Evolutionary conservation across 176 grass and related monocot genomes (phyloP), one percentile per base, ranked within the genome.

Genomic region (Alopecurus myosuroides): DNA sequence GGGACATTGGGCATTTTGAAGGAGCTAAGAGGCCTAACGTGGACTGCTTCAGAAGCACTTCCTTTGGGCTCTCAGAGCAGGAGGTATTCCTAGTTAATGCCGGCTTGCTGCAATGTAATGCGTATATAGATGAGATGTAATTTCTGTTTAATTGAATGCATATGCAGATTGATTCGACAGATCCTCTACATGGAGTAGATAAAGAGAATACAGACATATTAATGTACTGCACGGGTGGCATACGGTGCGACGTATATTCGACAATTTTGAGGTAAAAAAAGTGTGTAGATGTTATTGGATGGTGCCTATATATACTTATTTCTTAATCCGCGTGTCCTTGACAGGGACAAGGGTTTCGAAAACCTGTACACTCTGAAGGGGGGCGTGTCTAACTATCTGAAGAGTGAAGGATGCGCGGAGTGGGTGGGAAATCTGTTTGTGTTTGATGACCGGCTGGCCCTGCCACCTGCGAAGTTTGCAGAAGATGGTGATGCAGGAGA

Each of bases 1-100:
- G 96, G 93, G 96, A 98, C 81, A 58, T 98, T 95, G 96, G 96
- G 26, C 93, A 95, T 90, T 98, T 98, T 85, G 85, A 95, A 98
- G 93, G 96, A 85, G 93, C 93, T 68, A 80, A 94, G 74, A 84
- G 93, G 46, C 93, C 96, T 70, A 94, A 90, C 46, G 96, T 98
- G 82, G 93, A 98, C 67, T 89, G 92, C 89, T 98, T 98, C 85
- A 95, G 96, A 85, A 98, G 91, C 81, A 98, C 96, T 77, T 98
- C 91, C 58, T 95, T 95, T 79, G 91, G 96, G 29, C 91, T 95
- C 58, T 94, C 85, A 9, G 85, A 87, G 55, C 72, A 88, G 74
- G 96, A 92, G 94, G 88, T 92, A 84, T 66, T 42, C 31, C 45
- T 0, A 74, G 42, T 46, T 74, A 74, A 49, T 49, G 42, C 8